Conservation (phyloP, 345 rosid species). For the Eutrema heterophyllum region DNA sequence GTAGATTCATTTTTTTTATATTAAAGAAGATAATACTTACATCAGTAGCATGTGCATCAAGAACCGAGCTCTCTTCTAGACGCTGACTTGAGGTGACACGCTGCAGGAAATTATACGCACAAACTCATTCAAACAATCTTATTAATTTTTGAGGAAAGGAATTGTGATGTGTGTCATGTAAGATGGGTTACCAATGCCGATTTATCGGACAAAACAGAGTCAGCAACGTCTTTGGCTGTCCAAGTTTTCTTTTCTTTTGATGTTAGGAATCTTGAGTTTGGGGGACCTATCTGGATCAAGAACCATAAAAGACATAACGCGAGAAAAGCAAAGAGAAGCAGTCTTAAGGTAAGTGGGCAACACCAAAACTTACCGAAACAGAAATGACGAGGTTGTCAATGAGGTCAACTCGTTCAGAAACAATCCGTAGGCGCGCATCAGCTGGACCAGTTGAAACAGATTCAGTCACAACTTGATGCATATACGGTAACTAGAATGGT, state of each 20-base stretch:
- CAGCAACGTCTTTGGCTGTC: conserved; percentile 87
- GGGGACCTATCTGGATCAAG: conserved; percentile 91
- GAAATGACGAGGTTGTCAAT: conserved; percentile 81
- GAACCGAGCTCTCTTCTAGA: conserved; percentile 80
- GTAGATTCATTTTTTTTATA: background rate
- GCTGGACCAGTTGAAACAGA: conserved; percentile 43
- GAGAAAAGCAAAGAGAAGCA: background rate
- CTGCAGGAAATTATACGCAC: conserved; percentile 30
- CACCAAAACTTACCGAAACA: conserved; percentile 51
- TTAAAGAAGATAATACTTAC: conserved; percentile 37
- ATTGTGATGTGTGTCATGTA: background rate
- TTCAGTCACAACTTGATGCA: background rate
- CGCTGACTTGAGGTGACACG: conserved; percentile 94
- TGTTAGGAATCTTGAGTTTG: conserved; percentile 64
- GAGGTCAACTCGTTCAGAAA: conserved; percentile 85
- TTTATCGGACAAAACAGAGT: conserved; percentile 88
- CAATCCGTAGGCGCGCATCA: conserved; percentile 89
- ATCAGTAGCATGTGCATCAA: conserved; percentile 62
- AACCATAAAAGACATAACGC: conserved; percentile 30
- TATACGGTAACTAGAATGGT: background rate
- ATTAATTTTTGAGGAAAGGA: conserved; percentile 1
- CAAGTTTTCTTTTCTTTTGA: conserved; percentile 77
- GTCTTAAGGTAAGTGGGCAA: background rate
- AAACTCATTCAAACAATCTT: conserved; percentile 1
- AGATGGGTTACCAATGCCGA: conserved; percentile 69